These are phyloP conservation scores for Cutaneotrichosporon cutaneum DNA, from an alignment of 1,284 basidiomycete species.

Conservation along the genomic window DNA sequence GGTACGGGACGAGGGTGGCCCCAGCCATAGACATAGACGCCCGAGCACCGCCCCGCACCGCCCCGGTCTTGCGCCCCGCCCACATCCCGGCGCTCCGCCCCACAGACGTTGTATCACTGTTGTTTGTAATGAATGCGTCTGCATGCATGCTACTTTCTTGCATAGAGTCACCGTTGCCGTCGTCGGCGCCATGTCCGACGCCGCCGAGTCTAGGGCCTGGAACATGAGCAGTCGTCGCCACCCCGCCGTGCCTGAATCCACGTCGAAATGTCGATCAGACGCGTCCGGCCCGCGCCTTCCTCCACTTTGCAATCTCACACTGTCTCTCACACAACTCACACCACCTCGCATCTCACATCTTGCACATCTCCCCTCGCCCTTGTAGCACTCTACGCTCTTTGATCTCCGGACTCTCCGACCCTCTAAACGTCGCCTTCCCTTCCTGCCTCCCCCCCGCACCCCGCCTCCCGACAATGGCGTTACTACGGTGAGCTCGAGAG, in stretches of 20 bases:
- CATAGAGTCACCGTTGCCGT: too few species aligned
- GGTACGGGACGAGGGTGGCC: background rate
- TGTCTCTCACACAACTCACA: too few species aligned
- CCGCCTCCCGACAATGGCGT: background rate
- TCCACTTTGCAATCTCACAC: too few species aligned
- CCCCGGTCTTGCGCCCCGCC: background rate
- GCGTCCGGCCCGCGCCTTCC: background rate
- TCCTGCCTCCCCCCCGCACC: background rate
- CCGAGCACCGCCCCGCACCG: background rate
- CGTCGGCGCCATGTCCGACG: background rate
- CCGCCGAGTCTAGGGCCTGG: background rate
- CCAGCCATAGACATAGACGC: background rate
- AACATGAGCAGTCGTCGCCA: background rate
- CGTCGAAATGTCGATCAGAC: background rate
- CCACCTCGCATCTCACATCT: background rate
- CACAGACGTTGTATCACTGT: constrained; percentile 1
- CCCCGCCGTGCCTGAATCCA: background rate
- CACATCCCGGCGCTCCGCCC: background rate
- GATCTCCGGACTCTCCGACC: too few species aligned
- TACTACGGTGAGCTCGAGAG: background rate
- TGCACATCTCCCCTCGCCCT: background rate
- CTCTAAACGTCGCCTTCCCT: too few species aligned
- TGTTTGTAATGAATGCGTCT: constrained; percentile 6
- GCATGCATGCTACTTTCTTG: background rate
- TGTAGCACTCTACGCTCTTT: background rate